Percentiles rank a stretch among this genome's conserved stretches.
phyloP scores from a whole-genome alignment of 148 eudicot species.

The Diospyros lotus region DNA sequence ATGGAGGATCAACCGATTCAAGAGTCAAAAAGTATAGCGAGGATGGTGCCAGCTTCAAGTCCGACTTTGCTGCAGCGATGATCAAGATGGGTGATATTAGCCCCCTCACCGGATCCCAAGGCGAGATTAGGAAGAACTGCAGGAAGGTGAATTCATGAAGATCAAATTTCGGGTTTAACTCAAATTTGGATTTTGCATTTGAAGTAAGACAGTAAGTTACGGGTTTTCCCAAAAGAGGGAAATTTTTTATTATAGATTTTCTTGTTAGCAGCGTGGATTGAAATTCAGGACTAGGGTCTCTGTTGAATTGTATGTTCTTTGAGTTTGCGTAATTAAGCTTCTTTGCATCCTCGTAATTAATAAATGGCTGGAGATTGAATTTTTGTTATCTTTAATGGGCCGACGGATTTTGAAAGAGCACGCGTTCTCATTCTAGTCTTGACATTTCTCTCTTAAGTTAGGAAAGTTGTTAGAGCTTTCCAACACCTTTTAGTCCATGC shows the following conservation, averaged over 20 bases:
- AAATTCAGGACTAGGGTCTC: background rate
- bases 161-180: background rate
- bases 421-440: background rate
- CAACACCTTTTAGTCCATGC: background rate
- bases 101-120: slow-evolving; percentile 16
- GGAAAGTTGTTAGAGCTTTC: background rate
- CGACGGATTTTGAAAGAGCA: too few relatives aligned
- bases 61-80: slow-evolving; percentile 11
- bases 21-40: slow-evolving; percentile 7
- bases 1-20: slow-evolving; percentile 7
- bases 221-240: background rate
- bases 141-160: slow-evolving; percentile 27
- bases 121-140: slow-evolving; percentile 24
- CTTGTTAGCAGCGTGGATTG: background rate
- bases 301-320: background rate
- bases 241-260: background rate
- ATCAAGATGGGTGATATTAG: slow-evolving; percentile 16
- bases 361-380: background rate
- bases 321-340: background rate
- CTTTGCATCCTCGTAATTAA: background rate
- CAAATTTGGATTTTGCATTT: background rate
- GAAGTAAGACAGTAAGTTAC: background rate
- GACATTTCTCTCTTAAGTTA: background rate
- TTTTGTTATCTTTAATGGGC: too few relatives aligned
- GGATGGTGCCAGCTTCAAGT: background rate